Evolutionary conservation across 2,329 filamentous ascomycete species (phyloP).

Genomic region (Clonostachys rosea): DNA sequence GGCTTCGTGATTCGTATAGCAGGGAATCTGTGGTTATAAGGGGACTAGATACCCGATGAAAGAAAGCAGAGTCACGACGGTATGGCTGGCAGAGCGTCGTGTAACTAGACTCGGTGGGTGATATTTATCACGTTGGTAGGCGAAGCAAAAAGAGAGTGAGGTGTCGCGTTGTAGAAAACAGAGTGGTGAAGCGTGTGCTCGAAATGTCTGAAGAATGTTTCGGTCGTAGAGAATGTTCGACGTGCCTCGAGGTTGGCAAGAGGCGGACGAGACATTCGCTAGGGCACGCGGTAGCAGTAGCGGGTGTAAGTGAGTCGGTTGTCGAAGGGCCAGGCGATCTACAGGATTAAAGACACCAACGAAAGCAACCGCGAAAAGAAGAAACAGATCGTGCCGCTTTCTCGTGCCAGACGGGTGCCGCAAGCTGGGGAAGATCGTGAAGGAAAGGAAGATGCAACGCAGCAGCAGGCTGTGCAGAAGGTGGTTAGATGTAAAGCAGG

Average conservation of each 20-base stretch:
- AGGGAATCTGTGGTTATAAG: too few relatives aligned
- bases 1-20: too few relatives aligned
- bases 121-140: neutral
- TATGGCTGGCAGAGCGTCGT: neutral
- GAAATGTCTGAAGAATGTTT: too few relatives aligned
- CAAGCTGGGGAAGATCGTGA: neutral
- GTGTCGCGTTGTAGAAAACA: too few relatives aligned
- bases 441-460: neutral
- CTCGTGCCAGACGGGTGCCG: slow-evolving; percentile 4
- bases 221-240: too few relatives aligned
- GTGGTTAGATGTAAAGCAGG: neutral
- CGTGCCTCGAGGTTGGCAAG: too few relatives aligned
- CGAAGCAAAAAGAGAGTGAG: neutral
- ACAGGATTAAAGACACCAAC: neutral
- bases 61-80: neutral
- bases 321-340: neutral
- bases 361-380: neutral
- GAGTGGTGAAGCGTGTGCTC: too few relatives aligned
- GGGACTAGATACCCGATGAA: neutral
- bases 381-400: slow-evolving; percentile 1
- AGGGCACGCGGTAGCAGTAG: too few relatives aligned
- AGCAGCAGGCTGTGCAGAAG: neutral
- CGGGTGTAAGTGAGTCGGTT: too few relatives aligned
- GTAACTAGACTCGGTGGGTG: neutral
- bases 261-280: too few relatives aligned